Base-by-base conservation (phyloP, 2,329 filamentous ascomycete species). In the Ophiostoma sp. region DNA sequence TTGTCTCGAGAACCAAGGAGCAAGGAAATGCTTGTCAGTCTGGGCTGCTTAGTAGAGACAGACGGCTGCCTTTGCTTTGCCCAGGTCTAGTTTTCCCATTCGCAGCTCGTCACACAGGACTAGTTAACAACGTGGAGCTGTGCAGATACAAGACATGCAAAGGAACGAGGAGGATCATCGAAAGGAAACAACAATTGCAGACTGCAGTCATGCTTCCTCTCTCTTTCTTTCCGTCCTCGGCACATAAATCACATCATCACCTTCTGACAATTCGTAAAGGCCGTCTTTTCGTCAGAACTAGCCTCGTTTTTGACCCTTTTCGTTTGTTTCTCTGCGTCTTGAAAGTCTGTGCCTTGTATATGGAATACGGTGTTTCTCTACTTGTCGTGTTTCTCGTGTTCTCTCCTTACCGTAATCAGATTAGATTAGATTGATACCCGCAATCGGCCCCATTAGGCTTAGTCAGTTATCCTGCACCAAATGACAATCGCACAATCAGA, bases 391-490 rank as follows among this genome's bases (percentile, higher is more conserved):
- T 36, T 27, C 6, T 63, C 27, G 16, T 65, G 12, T 42, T 60
- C 18, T 36, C 42, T 42, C 58, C 64, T 62, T 65, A 40, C 65
- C 44, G n/a, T 47, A 63, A 71, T 71, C 70, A 66, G 70, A 71
- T 71, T 71, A 71, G 70, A 71, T 71, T 71, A 71, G 70, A 71
- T 71, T 40, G 38, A 62, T 49, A 52, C n/a, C 44, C 44, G 55
- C 64, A 40, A 60, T 40, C 7, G 14, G 14, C 36, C 55, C 36
- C 6, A 60, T 16, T 58, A 60, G 55, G 27, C 12, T 38, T 60
- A 60, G 55, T 27, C 11, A 4, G 3, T 27, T 60, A 18, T 3
- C 55, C 11, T 60, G 55, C 36, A 40, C 36, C 40, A 60, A 14
- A 52, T 52, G 18, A 52, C 9, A 52, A 4, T 7, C 47, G 49